phyloP scores from a whole-genome alignment of 1,139 yeast genomes.

The Casaregolazyma lundiana region DNA sequence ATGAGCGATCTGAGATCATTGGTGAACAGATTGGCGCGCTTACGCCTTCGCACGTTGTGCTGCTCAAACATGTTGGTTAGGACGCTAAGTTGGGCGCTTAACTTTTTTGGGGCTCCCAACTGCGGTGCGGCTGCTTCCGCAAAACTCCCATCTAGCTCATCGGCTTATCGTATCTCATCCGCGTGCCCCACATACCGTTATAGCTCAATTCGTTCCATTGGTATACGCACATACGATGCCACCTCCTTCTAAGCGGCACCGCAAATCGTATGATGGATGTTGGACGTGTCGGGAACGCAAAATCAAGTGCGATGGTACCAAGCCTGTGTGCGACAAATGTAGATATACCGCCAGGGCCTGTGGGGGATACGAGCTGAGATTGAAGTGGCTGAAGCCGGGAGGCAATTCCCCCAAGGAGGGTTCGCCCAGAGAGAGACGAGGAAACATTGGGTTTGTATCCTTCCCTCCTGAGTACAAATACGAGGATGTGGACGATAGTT shows the following conservation, averaged over 20 bases:
- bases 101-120: too few relatives aligned
- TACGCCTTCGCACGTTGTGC: slow-evolving; percentile 10
- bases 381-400: too few relatives aligned
- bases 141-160: too few relatives aligned
- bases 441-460: slow-evolving; percentile 59
- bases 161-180: too few relatives aligned
- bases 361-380: slow-evolving; percentile 77
- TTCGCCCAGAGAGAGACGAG: slow-evolving; percentile 42
- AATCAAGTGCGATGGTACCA: slow-evolving; percentile 53
- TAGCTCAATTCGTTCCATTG: too few relatives aligned
- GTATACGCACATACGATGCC: too few relatives aligned
- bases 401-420: too few relatives aligned
- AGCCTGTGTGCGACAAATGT: slow-evolving; percentile 52
- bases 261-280: slow-evolving; percentile 58
- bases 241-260: too few relatives aligned
- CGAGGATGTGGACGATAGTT: slow-evolving; percentile 71
- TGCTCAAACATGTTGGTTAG: slow-evolving; percentile 1
- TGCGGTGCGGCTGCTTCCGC: too few relatives aligned
- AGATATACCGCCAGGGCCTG: slow-evolving; percentile 56
- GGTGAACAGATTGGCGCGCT: slow-evolving; percentile 33
- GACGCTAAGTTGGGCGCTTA: background rate
- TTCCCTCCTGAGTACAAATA: slow-evolving; percentile 60
- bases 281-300: slow-evolving; percentile 60
- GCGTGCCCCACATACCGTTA: too few relatives aligned
- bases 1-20: slow-evolving; percentile 58